Evolutionary conservation across 139 green algal species (phyloP).

Genomic region (Micromonas commoda): DNA sequence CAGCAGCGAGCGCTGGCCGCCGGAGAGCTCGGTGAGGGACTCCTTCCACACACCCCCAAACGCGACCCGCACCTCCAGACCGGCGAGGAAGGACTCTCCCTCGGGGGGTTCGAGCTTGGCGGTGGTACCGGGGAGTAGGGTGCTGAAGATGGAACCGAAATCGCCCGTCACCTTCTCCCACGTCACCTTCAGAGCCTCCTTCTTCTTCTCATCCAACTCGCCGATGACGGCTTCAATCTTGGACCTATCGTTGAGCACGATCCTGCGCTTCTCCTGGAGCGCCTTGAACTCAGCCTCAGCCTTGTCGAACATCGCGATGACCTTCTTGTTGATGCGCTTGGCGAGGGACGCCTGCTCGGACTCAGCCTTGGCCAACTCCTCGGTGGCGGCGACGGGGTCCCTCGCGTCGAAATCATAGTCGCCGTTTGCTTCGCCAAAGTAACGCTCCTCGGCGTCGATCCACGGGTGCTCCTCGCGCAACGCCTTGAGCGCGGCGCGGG

Average conservation of each 20-base stretch:
- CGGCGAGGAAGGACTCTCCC: conserved; percentile 40
- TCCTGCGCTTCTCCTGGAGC: conserved; percentile 71
- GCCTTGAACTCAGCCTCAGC: conserved; percentile 75
- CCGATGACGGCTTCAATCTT: conserved; percentile 80
- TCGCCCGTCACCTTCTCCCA: conserved; percentile 85
- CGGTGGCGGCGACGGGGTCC: conserved; percentile 38
- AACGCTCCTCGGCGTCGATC: conserved; percentile 60
- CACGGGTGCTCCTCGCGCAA: conserved; percentile 69
- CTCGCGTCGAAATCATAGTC: conserved; percentile 74
- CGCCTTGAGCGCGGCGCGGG: conserved; percentile 34
- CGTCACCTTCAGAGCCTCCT: conserved; percentile 68
- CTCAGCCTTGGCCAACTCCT: conserved; percentile 27
- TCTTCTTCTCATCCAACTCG: conserved; percentile 95
- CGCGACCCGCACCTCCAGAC: conserved; percentile 87
- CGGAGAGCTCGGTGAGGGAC: conserved; percentile 87
- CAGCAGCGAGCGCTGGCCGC: conserved; percentile 90
- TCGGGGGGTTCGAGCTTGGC: conserved; percentile 88
- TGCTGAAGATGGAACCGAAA: conserved; percentile 95
- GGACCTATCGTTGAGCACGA: conserved; percentile 63
- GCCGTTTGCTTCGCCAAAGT: conserved; percentile 59
- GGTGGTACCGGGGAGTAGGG: conserved; percentile 84
- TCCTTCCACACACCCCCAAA: conserved; percentile 98
- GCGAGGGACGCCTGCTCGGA: conserved; percentile 37
- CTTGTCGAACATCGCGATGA: conserved; percentile 85
- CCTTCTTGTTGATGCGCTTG: conserved; percentile 68